Base-by-base conservation (phyloP, 805 yeast genomes). In the Myxozyma sirexii region DNA sequence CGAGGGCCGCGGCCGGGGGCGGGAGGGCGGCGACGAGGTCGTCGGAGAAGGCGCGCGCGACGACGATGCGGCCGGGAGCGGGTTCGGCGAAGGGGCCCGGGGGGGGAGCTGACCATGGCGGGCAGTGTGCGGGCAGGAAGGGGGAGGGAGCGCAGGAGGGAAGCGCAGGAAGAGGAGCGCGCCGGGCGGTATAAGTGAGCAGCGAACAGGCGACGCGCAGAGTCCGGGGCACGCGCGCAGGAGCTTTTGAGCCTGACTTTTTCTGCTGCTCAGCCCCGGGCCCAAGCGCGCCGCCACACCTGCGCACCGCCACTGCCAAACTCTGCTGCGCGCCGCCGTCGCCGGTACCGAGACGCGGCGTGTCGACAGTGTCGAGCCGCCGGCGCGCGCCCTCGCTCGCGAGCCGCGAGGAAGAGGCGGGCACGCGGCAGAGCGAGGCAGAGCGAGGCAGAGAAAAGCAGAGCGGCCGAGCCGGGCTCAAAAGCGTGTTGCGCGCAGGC, bases 211-310 rank as follows among this genome's bases (percentile, higher is more conserved):
- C 27, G 5, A 17, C 19, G 21, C 33, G 23, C 27, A 29, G 39
- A 46, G 50, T 29, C 50, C 50, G 50, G 50, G 39, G 50, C 50
- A 46, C 50, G 50, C 50, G 50, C 50, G 21, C 42, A n/a, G 17
- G 10, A 38, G 21, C 21, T 37, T 37, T 37, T 37, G 41, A 37
- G 41, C 38, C 19, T 21, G 49, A 31, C 17, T 45, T 31, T n/a
- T 45, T n/a, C 8, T 44, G 17, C 35, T 27, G 48, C 48, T 44
- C 35, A 24, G 48, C 48, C 39, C 39, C 39, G 39, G 50, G 50
- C 38, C 50, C 50, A 46, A 46, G 50, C 50, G n/a, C 31, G 38
- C 50, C 29, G 38, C 50, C 50, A 46, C 50, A 46, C 26, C 27
- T 15, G 13, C 24, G 35, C 50, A 46, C 50, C 23, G 50, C 50